Conservation (phyloP, 2,329 filamentous ascomycete genomes). For the Ambrosiella xylebori region DNA sequence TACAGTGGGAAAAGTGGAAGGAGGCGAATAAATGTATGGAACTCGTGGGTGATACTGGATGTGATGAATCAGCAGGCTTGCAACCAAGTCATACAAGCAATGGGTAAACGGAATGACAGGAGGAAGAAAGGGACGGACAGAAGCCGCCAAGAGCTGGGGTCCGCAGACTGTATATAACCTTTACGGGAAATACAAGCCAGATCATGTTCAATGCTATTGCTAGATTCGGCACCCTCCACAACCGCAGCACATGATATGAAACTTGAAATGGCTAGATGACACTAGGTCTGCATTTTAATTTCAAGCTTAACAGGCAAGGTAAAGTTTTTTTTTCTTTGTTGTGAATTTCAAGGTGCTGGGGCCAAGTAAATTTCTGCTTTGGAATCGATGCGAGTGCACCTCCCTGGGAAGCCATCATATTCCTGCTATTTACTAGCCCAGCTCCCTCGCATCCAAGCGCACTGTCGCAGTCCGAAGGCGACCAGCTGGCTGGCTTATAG, state of each 20-base stretch:
- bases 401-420: background rate
- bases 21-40: background rate
- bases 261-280: conserved; percentile 5
- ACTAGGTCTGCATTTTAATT: background rate
- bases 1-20: background rate
- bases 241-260: conserved; percentile 5
- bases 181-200: conserved; percentile 3
- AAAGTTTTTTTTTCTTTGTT: too few relatives aligned
- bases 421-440: background rate
- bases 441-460: background rate
- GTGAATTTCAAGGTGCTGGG: too few relatives aligned
- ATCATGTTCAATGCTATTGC: background rate
- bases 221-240: background rate
- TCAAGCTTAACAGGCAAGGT: background rate
- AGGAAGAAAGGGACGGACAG: background rate
- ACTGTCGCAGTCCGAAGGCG: background rate
- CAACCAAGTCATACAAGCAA: background rate
- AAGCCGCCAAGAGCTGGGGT: conserved; percentile 6
- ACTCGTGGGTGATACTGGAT: background rate
- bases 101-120: background rate
- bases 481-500: background rate
- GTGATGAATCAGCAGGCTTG: background rate
- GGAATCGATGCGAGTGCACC: background rate
- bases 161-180: conserved; percentile 10
- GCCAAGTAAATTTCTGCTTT: background rate